These are phyloP conservation scores for Cairneyella variabilis DNA, from an alignment of 495 filamentous ascomycete genomes.

Conservation along the genomic window DNA sequence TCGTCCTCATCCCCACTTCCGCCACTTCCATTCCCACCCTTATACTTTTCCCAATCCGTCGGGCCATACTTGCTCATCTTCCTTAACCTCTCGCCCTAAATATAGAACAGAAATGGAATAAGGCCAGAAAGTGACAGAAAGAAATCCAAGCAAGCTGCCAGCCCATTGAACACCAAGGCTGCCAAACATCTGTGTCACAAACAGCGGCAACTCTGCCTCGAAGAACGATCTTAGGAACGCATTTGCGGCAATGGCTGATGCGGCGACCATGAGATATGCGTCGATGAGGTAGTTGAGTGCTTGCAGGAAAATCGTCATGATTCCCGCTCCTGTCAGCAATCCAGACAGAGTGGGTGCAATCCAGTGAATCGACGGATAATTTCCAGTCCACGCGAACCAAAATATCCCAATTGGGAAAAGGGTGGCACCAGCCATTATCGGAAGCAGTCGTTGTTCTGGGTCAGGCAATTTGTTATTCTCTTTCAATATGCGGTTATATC, in stretches of 20 bases:
- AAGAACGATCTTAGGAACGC: conserved; percentile 58
- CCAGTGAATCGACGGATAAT: conserved; percentile 33
- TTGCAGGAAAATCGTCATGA: conserved; percentile 51
- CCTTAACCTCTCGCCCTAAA: conserved; percentile 13
- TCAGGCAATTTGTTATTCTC: conserved; percentile 24
- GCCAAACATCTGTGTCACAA: conserved; percentile 14
- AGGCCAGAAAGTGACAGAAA: conserved; percentile 54
- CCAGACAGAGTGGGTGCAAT: conserved; percentile 44
- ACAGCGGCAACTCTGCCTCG: conserved; percentile 52
- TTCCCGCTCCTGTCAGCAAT: conserved; percentile 61
- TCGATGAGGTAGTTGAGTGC: conserved; percentile 49
- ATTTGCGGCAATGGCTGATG: conserved; percentile 60
- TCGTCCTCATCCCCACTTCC: neutral
- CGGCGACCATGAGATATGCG: conserved; percentile 53
- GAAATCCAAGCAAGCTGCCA: conserved; percentile 52
- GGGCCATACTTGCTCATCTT: conserved; percentile 11
- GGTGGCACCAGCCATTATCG: conserved; percentile 57
- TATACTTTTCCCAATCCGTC: neutral
- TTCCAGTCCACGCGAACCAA: conserved; percentile 44
- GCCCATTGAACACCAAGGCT: conserved; percentile 53
- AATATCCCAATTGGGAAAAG: conserved; percentile 48
- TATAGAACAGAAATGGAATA: conserved; percentile 36
- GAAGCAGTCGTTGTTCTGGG: conserved; percentile 51
- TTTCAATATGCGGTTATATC: conserved; percentile 33
- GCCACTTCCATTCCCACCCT: too few species aligned